These are phyloP conservation scores for Yamadazyma sp. DNA, from an alignment of 1,139 yeast species.

Conservation along the genomic window DNA sequence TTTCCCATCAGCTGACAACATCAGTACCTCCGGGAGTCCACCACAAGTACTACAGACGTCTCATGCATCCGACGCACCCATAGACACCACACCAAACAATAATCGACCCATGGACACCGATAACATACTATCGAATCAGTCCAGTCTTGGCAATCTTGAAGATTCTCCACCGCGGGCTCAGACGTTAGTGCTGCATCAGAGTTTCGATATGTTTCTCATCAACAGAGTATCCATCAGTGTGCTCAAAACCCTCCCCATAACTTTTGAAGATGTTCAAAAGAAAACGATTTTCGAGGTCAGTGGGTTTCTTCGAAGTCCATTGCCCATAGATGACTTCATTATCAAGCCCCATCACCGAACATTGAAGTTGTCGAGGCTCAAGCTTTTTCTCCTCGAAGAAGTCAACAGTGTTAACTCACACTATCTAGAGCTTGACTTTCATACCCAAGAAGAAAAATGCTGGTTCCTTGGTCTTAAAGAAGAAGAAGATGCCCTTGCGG, in stretches of 20 bases:
- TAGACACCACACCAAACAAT: not conserved
- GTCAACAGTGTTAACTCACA: constrained; percentile 1
- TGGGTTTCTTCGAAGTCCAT: constrained; percentile 19
- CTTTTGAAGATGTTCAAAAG: constrained; percentile 14
- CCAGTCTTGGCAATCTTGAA: not conserved
- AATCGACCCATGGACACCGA: not conserved
- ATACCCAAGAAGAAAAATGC: constrained; percentile 27
- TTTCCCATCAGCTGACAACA: constrained; percentile 2
- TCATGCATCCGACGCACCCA: not conserved
- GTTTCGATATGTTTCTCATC: constrained; percentile 16
- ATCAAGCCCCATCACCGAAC: constrained; percentile 33
- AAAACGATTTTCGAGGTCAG: constrained; percentile 19
- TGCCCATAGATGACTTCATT: constrained; percentile 23
- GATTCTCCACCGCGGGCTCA: not conserved
- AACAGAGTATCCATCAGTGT: constrained; percentile 15
- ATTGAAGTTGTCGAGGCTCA: constrained; percentile 27
- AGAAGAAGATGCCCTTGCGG: constrained; percentile 24
- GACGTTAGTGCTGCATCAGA: not conserved
- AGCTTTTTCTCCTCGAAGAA: constrained; percentile 20
- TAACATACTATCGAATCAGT: not conserved
- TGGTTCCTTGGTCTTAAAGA: constrained; percentile 27
- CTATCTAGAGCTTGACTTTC: constrained; percentile 24
- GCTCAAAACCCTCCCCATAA: constrained; percentile 13
- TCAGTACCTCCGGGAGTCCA: not conserved
- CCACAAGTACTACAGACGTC: constrained; percentile 2